Evolutionary conservation across 2,329 filamentous ascomycete species (phyloP).

Genomic region (Acephala macrosclerotiorum): DNA sequence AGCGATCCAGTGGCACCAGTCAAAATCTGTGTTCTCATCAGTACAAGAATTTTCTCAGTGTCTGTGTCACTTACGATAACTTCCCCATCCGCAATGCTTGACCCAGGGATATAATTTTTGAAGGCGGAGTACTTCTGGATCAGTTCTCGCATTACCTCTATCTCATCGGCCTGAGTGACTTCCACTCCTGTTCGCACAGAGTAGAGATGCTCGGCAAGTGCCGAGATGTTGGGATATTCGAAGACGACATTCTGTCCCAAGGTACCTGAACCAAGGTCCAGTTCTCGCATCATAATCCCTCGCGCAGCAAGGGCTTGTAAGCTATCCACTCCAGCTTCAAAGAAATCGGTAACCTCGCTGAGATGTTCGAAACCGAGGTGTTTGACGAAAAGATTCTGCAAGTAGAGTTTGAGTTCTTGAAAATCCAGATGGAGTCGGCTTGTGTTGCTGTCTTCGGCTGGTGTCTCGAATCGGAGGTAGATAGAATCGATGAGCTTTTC

Average conservation of each 20-base stretch:
- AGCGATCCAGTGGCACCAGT: constrained; percentile 73
- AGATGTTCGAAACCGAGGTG: constrained; percentile 20
- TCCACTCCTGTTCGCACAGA: constrained; percentile 50
- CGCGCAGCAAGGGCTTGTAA: constrained; percentile 64
- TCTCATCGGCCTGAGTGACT: constrained; percentile 38
- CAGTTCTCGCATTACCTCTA: constrained; percentile 52
- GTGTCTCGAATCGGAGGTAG: constrained; percentile 40
- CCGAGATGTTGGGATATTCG: constrained; percentile 58
- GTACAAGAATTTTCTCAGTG: not conserved
- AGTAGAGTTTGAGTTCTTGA: constrained; percentile 21
- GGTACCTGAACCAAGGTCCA: constrained; percentile 54
- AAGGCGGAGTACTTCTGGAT: constrained; percentile 53
- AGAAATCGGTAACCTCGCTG: constrained; percentile 61
- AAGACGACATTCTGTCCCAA: constrained; percentile 66
- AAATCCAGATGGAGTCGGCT: constrained; percentile 3
- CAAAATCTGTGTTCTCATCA: constrained; percentile 48
- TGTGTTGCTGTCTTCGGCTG: constrained; percentile 2
- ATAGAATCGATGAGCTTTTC: constrained; percentile 50
- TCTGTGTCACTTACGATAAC: constrained; percentile 17
- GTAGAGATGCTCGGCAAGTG: constrained; percentile 55
- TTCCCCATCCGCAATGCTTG: constrained; percentile 29
- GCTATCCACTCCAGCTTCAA: constrained; percentile 63
- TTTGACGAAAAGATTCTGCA: constrained; percentile 17
- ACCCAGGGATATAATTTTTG: constrained; percentile 32
- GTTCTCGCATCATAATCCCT: constrained; percentile 55